These are phyloP conservation scores for Collybia sp. DNA, from an alignment of 768 basidiomycete species.

Conservation along the genomic window DNA sequence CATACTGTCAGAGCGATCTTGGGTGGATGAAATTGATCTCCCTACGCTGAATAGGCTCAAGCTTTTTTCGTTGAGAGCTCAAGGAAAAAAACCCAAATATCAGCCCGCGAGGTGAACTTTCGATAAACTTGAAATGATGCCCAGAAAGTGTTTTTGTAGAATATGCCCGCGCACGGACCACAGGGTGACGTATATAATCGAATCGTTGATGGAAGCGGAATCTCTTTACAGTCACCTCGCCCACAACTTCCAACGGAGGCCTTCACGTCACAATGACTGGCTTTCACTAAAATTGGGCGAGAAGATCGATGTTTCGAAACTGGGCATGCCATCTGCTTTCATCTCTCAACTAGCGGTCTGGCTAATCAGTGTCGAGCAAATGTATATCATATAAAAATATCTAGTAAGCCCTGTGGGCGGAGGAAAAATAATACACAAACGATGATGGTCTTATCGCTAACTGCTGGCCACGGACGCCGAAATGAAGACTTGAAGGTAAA, in stretches of 20 bases:
- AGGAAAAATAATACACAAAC: too few species aligned
- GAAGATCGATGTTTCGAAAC: slow-evolving; percentile 47
- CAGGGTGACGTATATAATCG: slow-evolving; percentile 13
- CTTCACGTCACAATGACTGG: slow-evolving; percentile 4
- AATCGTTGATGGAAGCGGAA: slow-evolving; percentile 6
- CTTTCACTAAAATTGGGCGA: slow-evolving; percentile 28
- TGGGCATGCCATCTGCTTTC: slow-evolving; percentile 69
- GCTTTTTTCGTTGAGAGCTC: slow-evolving; percentile 31
- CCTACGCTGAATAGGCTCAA: slow-evolving; percentile 55
- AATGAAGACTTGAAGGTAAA: too few species aligned
- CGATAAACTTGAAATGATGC: slow-evolving; percentile 24
- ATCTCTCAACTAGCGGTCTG: slow-evolving; percentile 39
- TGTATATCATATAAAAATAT: too few species aligned
- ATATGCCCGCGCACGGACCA: slow-evolving; percentile 49
- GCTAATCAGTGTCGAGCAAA: slow-evolving; percentile 71
- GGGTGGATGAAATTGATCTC: slow-evolving; percentile 57
- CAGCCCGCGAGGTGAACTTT: slow-evolving; percentile 74
- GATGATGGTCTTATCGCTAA: too few species aligned
- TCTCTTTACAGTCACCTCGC: slow-evolving; percentile 15
- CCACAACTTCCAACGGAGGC: slow-evolving; percentile 8
- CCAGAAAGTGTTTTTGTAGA: not conserved
- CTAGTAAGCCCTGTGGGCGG: too few species aligned
- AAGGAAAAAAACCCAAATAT: slow-evolving; percentile 63
- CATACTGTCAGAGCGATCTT: slow-evolving; percentile 55
- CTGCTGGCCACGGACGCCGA: too few species aligned